A percentile compares a stretch with the other conserved stretches of the same genome.
Conservation (phyloP, 495 filamentous ascomycete species). For the Penicillium salamii region DNA sequence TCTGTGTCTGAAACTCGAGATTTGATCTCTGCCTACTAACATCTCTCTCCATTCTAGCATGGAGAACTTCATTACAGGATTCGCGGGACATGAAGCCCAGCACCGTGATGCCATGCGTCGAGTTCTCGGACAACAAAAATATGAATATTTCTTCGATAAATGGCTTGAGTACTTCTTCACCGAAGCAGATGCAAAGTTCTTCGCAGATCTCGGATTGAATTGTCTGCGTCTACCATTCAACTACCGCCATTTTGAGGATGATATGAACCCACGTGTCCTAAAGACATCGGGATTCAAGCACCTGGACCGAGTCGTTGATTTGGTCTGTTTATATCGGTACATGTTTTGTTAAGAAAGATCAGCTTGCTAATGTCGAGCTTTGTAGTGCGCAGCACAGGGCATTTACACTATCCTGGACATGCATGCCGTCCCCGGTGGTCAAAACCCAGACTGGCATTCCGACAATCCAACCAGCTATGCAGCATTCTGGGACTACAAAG, state of each 20-base stretch:
- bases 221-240: conserved; percentile 65
- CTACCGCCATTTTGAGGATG: conserved; percentile 63
- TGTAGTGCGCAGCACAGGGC: conserved; percentile 49
- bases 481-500: conserved; percentile 62
- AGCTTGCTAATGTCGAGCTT: too few relatives aligned
- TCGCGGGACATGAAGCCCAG: conserved; percentile 56
- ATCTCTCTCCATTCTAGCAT: conserved; percentile 34
- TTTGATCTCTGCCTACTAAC: too few relatives aligned
- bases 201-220: conserved; percentile 56
- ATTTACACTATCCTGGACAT: conserved; percentile 64
- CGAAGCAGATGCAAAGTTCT: conserved; percentile 57
- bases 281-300: conserved; percentile 57
- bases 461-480: conserved; percentile 54
- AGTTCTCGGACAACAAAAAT: conserved; percentile 49
- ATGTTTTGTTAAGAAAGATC: too few relatives aligned
- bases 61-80: conserved; percentile 71
- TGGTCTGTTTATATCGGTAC: conserved; percentile 23
- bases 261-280: conserved; percentile 57
- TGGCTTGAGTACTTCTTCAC: conserved; percentile 66
- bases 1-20: too few relatives aligned
- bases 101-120: conserved; percentile 53
- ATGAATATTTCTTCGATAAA: conserved; percentile 48
- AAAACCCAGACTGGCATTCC: conserved; percentile 65
- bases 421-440: conserved; percentile 62
- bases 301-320: conserved; percentile 56